Conservation (phyloP, 192 early-diverging fungal species). For the Oehlia diaphana region DNA sequence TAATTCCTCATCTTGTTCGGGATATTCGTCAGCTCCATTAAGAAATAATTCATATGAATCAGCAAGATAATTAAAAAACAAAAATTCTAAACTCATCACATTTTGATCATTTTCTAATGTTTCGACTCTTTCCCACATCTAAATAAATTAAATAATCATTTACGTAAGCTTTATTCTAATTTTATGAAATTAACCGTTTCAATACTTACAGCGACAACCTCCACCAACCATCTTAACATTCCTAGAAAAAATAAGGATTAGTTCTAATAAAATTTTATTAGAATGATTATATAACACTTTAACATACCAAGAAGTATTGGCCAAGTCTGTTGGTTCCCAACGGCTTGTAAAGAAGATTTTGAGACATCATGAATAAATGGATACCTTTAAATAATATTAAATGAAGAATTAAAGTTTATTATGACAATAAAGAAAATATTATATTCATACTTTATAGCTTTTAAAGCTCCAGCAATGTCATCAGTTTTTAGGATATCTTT, state of each 20-base stretch:
- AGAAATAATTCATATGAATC: conserved; percentile 62
- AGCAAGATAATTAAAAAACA: conserved; percentile 71
- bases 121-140: conserved; percentile 32
- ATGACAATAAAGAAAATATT: background rate
- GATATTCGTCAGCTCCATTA: background rate
- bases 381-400: background rate
- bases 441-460: conserved; percentile 44
- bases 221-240: conserved; percentile 76
- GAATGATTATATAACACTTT: conserved; percentile 34
- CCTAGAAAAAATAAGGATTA: conserved; percentile 49
- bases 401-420: background rate
- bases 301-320: conserved; percentile 54
- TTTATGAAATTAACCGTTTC: conserved; percentile 42
- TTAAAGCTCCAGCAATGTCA: conserved; percentile 63
- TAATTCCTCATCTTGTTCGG: background rate
- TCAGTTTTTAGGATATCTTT: conserved; percentile 65
- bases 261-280: conserved; percentile 54
- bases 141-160: conserved; percentile 34
- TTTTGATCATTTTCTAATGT: background rate
- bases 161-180: conserved; percentile 17
- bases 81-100: conserved; percentile 44
- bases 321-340: conserved; percentile 61
- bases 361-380: conserved; percentile 51
- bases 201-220: conserved; percentile 57
- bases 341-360: conserved; percentile 68